phyloP scores from a whole-genome alignment of 192 early-diverging fungal genomes.

The Coemansia sp. region DNA sequence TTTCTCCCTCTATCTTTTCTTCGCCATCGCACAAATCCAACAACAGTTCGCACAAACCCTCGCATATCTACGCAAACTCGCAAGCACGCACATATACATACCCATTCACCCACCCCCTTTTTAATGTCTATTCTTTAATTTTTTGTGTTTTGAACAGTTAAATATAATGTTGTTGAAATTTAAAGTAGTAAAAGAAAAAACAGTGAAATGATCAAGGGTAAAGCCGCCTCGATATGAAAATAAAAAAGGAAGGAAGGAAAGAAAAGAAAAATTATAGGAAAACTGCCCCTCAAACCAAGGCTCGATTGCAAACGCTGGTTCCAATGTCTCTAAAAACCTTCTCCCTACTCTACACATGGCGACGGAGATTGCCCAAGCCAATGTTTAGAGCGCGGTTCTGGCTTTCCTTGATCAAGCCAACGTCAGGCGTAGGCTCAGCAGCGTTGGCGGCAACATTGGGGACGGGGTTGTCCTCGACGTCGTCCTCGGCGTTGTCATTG shows the following conservation, averaged over 20 bases:
- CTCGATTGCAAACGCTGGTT: neutral
- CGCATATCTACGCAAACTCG: no score
- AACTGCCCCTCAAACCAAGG: neutral
- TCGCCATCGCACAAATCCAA: no score
- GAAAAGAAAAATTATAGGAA: neutral
- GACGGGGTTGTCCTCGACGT: constrained; percentile 17
- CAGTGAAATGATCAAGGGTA: neutral
- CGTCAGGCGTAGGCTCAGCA: constrained; percentile 31
- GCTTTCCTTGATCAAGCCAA: constrained; percentile 37
- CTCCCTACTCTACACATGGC: constrained; percentile 21
- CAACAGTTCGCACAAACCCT: no score
- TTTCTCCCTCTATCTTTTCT: neutral
- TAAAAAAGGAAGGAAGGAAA: neutral
- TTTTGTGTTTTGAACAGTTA: constrained; percentile 14
- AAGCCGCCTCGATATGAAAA: neutral
- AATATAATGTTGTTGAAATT: constrained; percentile 1
- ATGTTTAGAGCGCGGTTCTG: constrained; percentile 50
- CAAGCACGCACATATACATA: no score
- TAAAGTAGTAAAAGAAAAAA: neutral
- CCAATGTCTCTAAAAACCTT: neutral
- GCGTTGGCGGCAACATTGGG: constrained; percentile 9
- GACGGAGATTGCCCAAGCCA: constrained; percentile 44
- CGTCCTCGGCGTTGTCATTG: constrained; percentile 1
- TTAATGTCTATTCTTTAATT: neutral
- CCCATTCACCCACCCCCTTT: neutral